A percentile compares a stretch with the other conserved stretches of the same genome.
Evolutionary conservation across 2,329 filamentous ascomycete genomes (phyloP).

Genomic region (Thermochaetoides dissita): DNA sequence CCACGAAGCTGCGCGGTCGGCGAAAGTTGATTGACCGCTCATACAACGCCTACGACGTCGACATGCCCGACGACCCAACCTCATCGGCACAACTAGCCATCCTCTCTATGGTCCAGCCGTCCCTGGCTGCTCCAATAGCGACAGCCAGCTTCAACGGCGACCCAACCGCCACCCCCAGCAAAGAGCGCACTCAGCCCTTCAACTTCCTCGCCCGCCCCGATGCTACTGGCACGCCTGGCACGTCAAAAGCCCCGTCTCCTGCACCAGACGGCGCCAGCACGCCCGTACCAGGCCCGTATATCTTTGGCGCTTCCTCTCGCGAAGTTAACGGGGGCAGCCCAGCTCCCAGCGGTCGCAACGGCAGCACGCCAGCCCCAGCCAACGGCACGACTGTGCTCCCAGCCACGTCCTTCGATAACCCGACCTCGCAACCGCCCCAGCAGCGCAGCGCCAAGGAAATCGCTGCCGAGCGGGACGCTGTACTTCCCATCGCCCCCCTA

Average conservation of each 20-base stretch:
- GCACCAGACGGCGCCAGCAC: slow-evolving; percentile 64
- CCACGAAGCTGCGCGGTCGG: slow-evolving; percentile 62
- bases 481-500: slow-evolving; percentile 69
- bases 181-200: slow-evolving; percentile 51
- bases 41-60: slow-evolving; percentile 84
- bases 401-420: slow-evolving; percentile 7
- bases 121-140: slow-evolving; percentile 28
- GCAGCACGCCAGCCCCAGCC: slow-evolving; percentile 30
- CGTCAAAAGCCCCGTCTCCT: slow-evolving; percentile 77
- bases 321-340: slow-evolving; percentile 31
- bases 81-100: slow-evolving; percentile 69
- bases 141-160: slow-evolving; percentile 28
- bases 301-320: slow-evolving; percentile 37
- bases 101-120: slow-evolving; percentile 45
- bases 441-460: slow-evolving; percentile 37
- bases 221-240: slow-evolving; percentile 61
- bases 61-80: slow-evolving; percentile 72
- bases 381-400: slow-evolving; percentile 14
- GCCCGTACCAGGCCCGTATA: slow-evolving; percentile 42
- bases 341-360: slow-evolving; percentile 37
- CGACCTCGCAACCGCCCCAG: slow-evolving; percentile 6
- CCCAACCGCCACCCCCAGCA: slow-evolving; percentile 45
- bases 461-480: slow-evolving; percentile 60
- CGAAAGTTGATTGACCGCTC: slow-evolving; percentile 74
- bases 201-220: slow-evolving; percentile 60